These are phyloP conservation scores for Phytophthora colocasiae DNA, from an alignment of 352 stramenopile species.

Conservation along the genomic window DNA sequence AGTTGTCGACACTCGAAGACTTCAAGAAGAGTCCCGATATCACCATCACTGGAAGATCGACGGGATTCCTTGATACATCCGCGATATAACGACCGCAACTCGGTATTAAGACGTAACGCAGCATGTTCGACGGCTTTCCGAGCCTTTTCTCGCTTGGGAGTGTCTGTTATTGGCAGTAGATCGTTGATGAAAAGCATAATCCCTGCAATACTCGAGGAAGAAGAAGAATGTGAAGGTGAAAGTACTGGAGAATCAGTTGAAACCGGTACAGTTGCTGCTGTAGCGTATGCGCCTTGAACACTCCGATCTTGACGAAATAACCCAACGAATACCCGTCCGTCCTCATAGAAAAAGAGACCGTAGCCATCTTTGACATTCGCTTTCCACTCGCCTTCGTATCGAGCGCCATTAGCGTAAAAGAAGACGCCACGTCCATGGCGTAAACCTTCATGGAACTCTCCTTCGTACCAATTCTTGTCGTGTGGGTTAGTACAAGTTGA, in stretches of 20 bases:
- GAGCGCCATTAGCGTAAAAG: slow-evolving; percentile 87
- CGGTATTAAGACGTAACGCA: slow-evolving; percentile 66
- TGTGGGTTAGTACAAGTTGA: slow-evolving; percentile 25
- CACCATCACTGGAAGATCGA: slow-evolving; percentile 22
- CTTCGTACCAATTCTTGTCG: slow-evolving; percentile 88
- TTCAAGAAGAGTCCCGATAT: slow-evolving; percentile 50
- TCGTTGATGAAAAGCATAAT: slow-evolving; percentile 70
- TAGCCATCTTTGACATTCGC: slow-evolving; percentile 80
- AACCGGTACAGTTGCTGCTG: slow-evolving; percentile 12
- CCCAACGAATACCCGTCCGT: slow-evolving; percentile 65
- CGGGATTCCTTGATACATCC: slow-evolving; percentile 49
- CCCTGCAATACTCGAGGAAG: slow-evolving; percentile 17
- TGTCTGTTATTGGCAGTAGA: slow-evolving; percentile 38
- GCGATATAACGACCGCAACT: slow-evolving; percentile 66
- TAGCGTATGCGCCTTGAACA: slow-evolving; percentile 39
- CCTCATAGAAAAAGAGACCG: slow-evolving; percentile 77
- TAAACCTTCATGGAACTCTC: slow-evolving; percentile 70
- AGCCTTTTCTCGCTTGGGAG: slow-evolving; percentile 43
- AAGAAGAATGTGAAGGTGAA: slow-evolving; percentile 16
- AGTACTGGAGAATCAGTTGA: slow-evolving; percentile 5
- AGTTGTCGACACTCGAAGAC: slow-evolving; percentile 59
- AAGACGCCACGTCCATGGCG: slow-evolving; percentile 79
- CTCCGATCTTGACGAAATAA: slow-evolving; percentile 55
- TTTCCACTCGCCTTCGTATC: slow-evolving; percentile 87
- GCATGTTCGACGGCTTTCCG: slow-evolving; percentile 59